Base-by-base conservation (phyloP, 768 basidiomycete species). In the Boletellus ananiceps region DNA sequence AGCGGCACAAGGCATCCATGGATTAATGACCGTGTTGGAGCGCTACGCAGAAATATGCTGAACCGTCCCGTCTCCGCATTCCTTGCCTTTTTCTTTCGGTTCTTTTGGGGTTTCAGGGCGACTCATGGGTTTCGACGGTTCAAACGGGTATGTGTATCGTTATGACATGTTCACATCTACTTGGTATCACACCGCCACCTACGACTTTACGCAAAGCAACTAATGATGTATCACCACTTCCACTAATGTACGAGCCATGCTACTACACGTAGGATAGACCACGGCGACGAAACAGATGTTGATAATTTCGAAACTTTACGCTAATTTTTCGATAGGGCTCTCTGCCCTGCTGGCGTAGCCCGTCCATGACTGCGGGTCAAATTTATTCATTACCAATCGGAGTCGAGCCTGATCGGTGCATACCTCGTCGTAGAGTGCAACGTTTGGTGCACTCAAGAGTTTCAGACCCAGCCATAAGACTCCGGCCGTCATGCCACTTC, bases 401-500 rank as follows among this genome's bases (percentile, higher is more conserved):
- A 41, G 40, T 40, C 39, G 40, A 48, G 32, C 34, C 19, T 47
- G 47, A 54, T 48, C 42, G 37, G 29, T 39, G 52, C 81, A 44
- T 62, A 95, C 93, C 81, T 99, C 96, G 57, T 99, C 96, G 62
- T 98, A 99, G 11, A 98, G 67, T n/a, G 78, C 79, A 35, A 86
- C 71, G 19, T 73, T 71, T 46, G 78, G 66, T 5, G 80, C 79
- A 13, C 82, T 83, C 40, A 93, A 59, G 33, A 87, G 60, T 64
- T 87, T 81, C 54, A 96, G 73, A n/a, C 91, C 93, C 50, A 97
- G 75, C 94, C 96, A 97, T 6, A 97, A 74, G 13, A 97, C 74
- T 3, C 81, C 90, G 11, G 95, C 95, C n/a, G 94, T 96, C 95
- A 99, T 97, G 38, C 95, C 95, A 62, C 91, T 95, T 44, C 95